These are phyloP conservation scores for Arthrobotrys entomopaga DNA, from an alignment of 2,329 filamentous ascomycete species.

Conservation along the genomic window DNA sequence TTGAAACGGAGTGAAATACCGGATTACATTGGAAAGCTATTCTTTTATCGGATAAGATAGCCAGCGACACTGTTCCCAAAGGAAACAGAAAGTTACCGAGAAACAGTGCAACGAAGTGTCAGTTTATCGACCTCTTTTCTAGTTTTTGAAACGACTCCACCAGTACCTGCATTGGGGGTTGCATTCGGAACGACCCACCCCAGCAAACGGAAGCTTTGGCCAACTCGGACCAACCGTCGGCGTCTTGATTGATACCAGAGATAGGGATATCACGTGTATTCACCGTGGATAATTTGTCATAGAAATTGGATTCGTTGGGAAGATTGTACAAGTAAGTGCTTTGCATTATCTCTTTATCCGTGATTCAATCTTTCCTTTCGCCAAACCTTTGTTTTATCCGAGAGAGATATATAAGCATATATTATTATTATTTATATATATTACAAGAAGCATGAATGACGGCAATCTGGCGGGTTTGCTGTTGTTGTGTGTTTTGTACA, in stretches of 20 bases:
- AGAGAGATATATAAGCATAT: too few relatives aligned
- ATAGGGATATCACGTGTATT: constrained; percentile 49
- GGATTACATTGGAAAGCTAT: constrained; percentile 8
- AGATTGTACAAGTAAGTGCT: constrained; percentile 27
- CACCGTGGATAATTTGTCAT: constrained; percentile 27
- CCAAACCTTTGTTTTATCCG: constrained; percentile 36
- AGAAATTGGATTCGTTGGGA: constrained; percentile 20
- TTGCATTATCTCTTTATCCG: constrained; percentile 32
- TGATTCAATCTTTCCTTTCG: constrained; percentile 7
- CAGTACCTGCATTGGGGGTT: constrained; percentile 43
- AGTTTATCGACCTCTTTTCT: constrained; percentile 15
- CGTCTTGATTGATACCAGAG: constrained; percentile 48
- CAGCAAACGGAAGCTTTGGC: constrained; percentile 38
- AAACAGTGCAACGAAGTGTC: constrained; percentile 33
- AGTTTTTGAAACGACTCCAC: constrained; percentile 51
- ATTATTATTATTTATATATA: too few relatives aligned
- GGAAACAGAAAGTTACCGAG: constrained; percentile 26
- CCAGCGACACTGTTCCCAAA: constrained; percentile 21
- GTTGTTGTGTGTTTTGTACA: constrained; percentile 40
- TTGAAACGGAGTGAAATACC: constrained; percentile 31
- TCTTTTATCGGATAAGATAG: constrained; percentile 37
- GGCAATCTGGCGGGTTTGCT: constrained; percentile 10
- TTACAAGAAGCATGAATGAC: constrained; percentile 36
- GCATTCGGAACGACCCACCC: constrained; percentile 39
- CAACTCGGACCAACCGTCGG: constrained; percentile 19